Evolutionary conservation across 768 basidiomycete genomes (phyloP), one percentile per base, ranked within the genome.

Genomic region (Lyophyllum atratum): DNA sequence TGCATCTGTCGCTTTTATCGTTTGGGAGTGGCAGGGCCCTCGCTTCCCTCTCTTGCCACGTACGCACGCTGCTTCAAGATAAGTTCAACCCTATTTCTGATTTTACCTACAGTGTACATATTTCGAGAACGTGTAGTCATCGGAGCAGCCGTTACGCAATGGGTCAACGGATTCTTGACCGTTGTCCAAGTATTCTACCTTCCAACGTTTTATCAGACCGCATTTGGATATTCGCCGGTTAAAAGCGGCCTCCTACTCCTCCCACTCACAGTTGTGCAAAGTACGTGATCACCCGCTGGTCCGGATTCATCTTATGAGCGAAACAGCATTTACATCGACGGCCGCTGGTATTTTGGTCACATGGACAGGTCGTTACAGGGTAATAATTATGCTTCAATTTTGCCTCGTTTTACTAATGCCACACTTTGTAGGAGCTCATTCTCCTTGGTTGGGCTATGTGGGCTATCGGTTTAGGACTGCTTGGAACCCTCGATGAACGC

Each of bases 181-280:
- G 76, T 74, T 60, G 80, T 75, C n/a, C 73, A 81, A n/a, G 67
- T 83, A 0, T 84, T 78, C 64, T 83, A 82, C 61, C 72, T 85
- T 1, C 84, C 85, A 5, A 79, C 82, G 52, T 85, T 79, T 66
- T 82, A 84, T 65, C 84, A 85, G 63, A 76, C 85, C 12, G 81
- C 80, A 10, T 69, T 79, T n/a, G 83, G 82, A 9, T 79, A 75
- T 49, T 80, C 81, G 9, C 80, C 85, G 1, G 79, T 85, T 34
- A 76, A 72, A 37, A 82, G 81, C 0, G 85, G 84, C 1, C 72
- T 84, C 0, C 74, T 85, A 50, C 71, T 85, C 0, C 73, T 87
- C 9, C 84, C 85, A 0, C 74, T 85, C 22, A 76, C 85, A 25
- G 66, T 83, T 8, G 77, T 77, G 22, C 83, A 85, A 62, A 83